phyloP scores from a whole-genome alignment of 352 stramenopile species.

The Phytophthora syringae region DNA sequence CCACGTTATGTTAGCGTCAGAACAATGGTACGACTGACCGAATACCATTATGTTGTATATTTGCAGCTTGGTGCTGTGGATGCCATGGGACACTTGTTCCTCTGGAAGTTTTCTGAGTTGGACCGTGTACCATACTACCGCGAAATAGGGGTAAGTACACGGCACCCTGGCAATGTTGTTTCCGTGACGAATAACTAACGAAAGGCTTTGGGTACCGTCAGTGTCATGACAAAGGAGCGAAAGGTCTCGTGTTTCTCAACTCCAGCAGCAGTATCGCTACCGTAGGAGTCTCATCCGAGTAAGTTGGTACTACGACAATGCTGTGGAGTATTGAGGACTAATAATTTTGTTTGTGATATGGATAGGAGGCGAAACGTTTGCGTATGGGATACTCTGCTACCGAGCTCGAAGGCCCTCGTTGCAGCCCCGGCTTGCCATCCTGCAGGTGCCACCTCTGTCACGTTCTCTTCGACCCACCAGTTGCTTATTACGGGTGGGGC shows the following conservation, averaged over 20 bases:
- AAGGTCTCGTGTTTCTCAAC: slow-evolving; percentile 82
- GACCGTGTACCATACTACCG: slow-evolving; percentile 74
- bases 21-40: background rate
- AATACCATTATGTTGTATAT: background rate
- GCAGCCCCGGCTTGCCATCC: slow-evolving; percentile 77
- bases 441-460: slow-evolving; percentile 72
- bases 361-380: slow-evolving; percentile 84
- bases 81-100: slow-evolving; percentile 63
- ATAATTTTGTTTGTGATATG: slow-evolving; percentile 4
- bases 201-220: slow-evolving; percentile 21
- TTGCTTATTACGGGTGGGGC: slow-evolving; percentile 85
- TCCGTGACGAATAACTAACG: slow-evolving; percentile 4
- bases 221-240: slow-evolving; percentile 89
- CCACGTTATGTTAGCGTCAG: background rate
- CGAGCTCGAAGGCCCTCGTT: slow-evolving; percentile 74
- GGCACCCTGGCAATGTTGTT: background rate
- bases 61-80: slow-evolving; percentile 82
- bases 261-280: slow-evolving; percentile 80
- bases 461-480: slow-evolving; percentile 82
- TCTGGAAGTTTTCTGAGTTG: slow-evolving; percentile 86
- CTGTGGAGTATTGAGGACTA: slow-evolving; percentile 9
- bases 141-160: slow-evolving; percentile 59
- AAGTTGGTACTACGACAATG: slow-evolving; percentile 24
- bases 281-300: slow-evolving; percentile 78
- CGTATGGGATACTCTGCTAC: slow-evolving; percentile 85